Conservation (phyloP, 177 flowering plant genomes). For the Vitis hybrid region DNA sequence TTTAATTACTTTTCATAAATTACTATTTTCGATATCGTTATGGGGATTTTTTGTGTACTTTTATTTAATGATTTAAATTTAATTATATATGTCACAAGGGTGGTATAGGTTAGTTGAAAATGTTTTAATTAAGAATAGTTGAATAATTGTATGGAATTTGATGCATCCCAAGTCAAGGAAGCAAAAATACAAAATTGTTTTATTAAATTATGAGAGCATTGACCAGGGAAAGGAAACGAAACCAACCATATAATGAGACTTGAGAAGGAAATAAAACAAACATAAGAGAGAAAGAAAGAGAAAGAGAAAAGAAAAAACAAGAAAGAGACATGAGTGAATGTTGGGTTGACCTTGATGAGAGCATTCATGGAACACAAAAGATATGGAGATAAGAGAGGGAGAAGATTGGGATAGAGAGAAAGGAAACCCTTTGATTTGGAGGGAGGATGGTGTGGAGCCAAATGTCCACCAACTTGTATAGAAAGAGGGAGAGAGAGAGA, state of each 20-base stretch:
- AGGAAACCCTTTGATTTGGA: conserved; percentile 16
- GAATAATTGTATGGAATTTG: too few relatives aligned
- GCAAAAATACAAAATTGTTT: too few relatives aligned
- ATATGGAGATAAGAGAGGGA: conserved; percentile 13
- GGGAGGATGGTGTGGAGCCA: conserved; percentile 38
- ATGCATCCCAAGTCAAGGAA: too few relatives aligned
- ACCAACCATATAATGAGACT: conserved; percentile 8
- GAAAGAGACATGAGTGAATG: conserved; percentile 37
- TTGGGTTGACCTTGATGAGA: conserved; percentile 37
- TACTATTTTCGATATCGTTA: too few relatives aligned
- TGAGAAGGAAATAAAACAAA: not conserved
- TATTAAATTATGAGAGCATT: too few relatives aligned
- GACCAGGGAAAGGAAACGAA: conserved; percentile 22
- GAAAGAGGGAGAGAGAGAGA: conserved; percentile 23
- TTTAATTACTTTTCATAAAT: too few relatives aligned
- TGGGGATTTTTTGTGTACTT: too few relatives aligned
- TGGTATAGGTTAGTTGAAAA: too few relatives aligned
- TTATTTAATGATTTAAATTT: too few relatives aligned
- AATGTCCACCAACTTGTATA: conserved; percentile 27
- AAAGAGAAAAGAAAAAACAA: conserved; percentile 12
- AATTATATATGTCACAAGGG: too few relatives aligned
- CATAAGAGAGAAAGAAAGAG: not conserved
- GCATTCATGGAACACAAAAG: conserved; percentile 5
- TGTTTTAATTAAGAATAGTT: too few relatives aligned
- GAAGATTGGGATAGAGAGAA: conserved; percentile 9